phyloP scores from a whole-genome alignment of 2,329 filamentous ascomycete genomes.

The Cryoendolithus antarcticus region DNA sequence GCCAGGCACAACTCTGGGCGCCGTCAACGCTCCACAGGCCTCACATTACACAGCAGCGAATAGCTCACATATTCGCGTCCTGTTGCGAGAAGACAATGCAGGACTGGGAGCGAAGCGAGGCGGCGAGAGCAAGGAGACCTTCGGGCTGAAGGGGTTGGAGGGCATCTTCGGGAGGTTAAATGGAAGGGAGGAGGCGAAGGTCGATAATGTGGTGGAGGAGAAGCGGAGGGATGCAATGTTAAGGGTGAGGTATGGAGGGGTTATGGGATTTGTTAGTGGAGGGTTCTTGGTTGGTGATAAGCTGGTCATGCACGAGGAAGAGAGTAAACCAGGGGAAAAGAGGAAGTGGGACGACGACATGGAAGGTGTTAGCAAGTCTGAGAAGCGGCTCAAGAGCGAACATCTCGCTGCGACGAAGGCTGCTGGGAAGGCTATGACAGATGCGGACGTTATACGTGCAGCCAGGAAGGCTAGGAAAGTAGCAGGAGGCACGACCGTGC shows the following conservation, averaged over 20 bases:
- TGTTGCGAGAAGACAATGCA: slow-evolving; percentile 80
- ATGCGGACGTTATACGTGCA: too few species aligned
- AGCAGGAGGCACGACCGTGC: too few species aligned
- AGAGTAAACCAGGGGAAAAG: slow-evolving; percentile 18
- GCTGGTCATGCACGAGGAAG: slow-evolving; percentile 16
- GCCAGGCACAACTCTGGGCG: slow-evolving; percentile 72
- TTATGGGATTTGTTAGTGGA: slow-evolving; percentile 78
- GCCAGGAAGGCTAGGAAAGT: too few species aligned
- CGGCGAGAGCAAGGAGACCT: slow-evolving; percentile 56
- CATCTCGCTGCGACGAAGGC: slow-evolving; percentile 9
- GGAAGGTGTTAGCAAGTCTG: neutral
- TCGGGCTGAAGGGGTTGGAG: slow-evolving; percentile 77
- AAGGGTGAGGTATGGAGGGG: slow-evolving; percentile 37
- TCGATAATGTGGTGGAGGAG: slow-evolving; percentile 54
- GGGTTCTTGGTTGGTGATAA: slow-evolving; percentile 56
- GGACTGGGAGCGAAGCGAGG: slow-evolving; percentile 74
- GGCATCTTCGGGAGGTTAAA: slow-evolving; percentile 80
- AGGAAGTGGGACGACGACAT: slow-evolving; percentile 2
- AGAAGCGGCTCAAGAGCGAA: slow-evolving; percentile 12
- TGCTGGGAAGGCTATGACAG: neutral
- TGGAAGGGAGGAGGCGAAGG: slow-evolving; percentile 61
- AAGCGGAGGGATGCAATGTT: slow-evolving; percentile 52
- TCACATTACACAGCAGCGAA: slow-evolving; percentile 68
- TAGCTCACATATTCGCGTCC: slow-evolving; percentile 71
- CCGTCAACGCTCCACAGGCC: slow-evolving; percentile 60